Conservation (phyloP, 768 basidiomycete genomes). For the Suillus decipiens region DNA sequence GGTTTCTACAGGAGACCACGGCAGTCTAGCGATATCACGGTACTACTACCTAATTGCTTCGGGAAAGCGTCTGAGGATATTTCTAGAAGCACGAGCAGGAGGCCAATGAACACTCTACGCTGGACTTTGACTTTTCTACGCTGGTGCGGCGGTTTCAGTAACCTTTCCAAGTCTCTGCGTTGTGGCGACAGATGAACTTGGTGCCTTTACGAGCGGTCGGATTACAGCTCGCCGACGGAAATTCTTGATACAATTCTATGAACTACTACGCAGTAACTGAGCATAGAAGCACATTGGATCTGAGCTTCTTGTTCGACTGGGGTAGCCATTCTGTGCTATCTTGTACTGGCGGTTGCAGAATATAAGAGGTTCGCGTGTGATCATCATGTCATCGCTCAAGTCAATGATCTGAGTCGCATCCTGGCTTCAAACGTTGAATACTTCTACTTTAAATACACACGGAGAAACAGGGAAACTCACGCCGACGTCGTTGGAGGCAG, state of each 20-base stretch:
- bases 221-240: too few species aligned
- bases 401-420: neutral
- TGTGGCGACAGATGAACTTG: too few species aligned
- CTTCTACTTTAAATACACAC: neutral
- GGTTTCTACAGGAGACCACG: neutral
- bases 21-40: neutral
- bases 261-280: neutral
- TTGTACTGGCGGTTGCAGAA: neutral
- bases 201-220: neutral
- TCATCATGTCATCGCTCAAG: neutral
- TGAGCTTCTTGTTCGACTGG: neutral
- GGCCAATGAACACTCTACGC: neutral
- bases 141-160: too few species aligned
- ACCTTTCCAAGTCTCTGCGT: too few species aligned
- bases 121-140: too few species aligned
- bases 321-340: neutral
- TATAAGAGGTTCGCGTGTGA: neutral
- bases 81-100: neutral
- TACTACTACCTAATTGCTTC: neutral
- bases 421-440: neutral
- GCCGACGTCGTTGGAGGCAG: neutral
- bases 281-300: neutral
- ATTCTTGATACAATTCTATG: neutral
- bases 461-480: neutral
- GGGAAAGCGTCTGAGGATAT: neutral